Base-by-base conservation (phyloP, 176 grass and related monocot species). In the Areca catechu region DNA sequence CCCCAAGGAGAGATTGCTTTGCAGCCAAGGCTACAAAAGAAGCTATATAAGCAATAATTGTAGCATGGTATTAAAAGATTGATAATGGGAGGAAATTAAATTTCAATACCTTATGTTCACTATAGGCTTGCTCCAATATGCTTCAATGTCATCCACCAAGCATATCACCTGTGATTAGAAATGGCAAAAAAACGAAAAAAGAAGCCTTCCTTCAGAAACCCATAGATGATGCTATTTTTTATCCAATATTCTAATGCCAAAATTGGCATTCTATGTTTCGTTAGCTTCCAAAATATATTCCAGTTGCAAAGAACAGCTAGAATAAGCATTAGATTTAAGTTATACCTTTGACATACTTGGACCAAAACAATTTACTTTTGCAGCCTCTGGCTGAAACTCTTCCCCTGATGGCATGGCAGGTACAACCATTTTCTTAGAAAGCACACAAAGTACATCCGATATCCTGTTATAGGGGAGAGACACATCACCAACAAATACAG, bases 131-230 rank as follows among this genome's bases (percentile, higher is more conserved):
- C 77, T 88, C 86, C 83, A 90, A 82, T 96, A 83, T 58, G 73
- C 80, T 88, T 90, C 92, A 86, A 96, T 90, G 83, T 96, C 86
- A 77, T 90, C 92, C 83, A 62, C 92, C 86, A 65, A 96, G 80
- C 92, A 90, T 90, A 67, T 96, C 92, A 49, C 92, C 86, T 96
- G 37, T 43, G 9, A 43, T 2, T 43, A 1, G 34, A 14, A 10
- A 10, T 7, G 10, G 34, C 57, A 7, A 66, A 69, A 50, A n/a
- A n/a, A n/a, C 23, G 52, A 67, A 18, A 53, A 78, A 34, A 48
- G n/a, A 20, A 23, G 51, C 18, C 48, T 69, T 80, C 58, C 5
- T 22, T 50, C 34, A 14, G 9, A 43, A 43, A 43, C 9, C 10
- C 34, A 43, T 12, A 14, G 34, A 43, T 43, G 9, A 43, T 43